Conservation (phyloP, 345 rosid genomes). For the Balakata baccata region DNA sequence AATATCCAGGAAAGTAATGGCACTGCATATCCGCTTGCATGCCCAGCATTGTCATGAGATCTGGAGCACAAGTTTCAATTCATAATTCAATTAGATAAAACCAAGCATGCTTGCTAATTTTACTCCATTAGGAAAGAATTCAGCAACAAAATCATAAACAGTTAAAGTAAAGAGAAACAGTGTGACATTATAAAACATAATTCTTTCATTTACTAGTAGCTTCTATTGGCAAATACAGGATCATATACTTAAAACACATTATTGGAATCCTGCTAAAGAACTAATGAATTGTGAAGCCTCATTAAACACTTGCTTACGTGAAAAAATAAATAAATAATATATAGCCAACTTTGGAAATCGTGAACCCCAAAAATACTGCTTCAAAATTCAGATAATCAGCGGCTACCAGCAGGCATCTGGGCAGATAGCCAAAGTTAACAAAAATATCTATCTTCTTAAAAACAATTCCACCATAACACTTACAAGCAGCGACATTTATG, state of each 20-base stretch:
- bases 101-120: not conserved
- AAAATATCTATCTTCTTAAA: not conserved
- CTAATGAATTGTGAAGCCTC: not conserved
- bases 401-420: not conserved
- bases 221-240: not conserved
- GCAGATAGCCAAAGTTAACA: not conserved
- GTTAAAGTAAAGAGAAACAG: not conserved
- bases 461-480: not conserved
- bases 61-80: slow-evolving; percentile 6
- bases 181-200: not conserved
- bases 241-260: not conserved
- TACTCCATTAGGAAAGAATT: slow-evolving; percentile 16
- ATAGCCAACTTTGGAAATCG: not conserved
- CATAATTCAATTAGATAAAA: not conserved
- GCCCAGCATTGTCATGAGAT: slow-evolving; percentile 32
- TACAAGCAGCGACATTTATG: not conserved
- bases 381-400: not conserved
- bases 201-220: not conserved
- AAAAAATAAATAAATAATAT: not conserved
- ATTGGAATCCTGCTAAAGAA: not conserved
- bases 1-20: slow-evolving; percentile 26
- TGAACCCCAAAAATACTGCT: not conserved
- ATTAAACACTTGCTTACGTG: too few species aligned
- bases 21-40: slow-evolving; percentile 42
- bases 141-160: slow-evolving; percentile 20